Evolutionary conservation across 2,329 filamentous ascomycete genomes (phyloP).

Genomic region (Fusarium coicis): DNA sequence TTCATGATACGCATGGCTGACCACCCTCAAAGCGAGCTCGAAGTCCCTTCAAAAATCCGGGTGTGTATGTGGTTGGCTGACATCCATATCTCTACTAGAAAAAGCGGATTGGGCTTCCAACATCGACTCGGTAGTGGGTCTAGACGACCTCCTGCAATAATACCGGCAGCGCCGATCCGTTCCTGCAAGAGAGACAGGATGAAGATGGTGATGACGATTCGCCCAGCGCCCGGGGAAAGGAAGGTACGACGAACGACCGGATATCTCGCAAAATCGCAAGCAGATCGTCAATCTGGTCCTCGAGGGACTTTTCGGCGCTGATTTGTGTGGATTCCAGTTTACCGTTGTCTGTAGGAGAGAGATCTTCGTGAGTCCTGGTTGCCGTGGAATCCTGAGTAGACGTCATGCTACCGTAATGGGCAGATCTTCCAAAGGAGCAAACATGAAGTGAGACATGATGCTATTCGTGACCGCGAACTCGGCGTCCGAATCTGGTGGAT

Average conservation of each 20-base stretch:
- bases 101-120: too few species aligned
- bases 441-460: background rate
- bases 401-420: background rate
- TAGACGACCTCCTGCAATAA: background rate
- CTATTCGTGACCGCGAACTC: fast-evolving
- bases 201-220: background rate
- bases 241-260: background rate
- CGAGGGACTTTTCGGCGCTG: background rate
- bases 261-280: background rate
- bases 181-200: background rate
- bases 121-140: too few species aligned
- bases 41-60: too few species aligned
- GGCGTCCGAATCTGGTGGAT: background rate
- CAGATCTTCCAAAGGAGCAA: background rate
- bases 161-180: background rate
- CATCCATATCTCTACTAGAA: too few species aligned
- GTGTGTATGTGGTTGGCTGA: too few species aligned
- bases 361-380: background rate
- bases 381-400: background rate
- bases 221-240: background rate
- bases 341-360: fast-evolving
- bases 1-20: too few species aligned
- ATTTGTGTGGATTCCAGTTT: background rate
- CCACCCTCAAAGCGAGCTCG: too few species aligned
- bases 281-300: background rate